These are phyloP conservation scores for Xylaria digitata DNA, from an alignment of 2,329 filamentous ascomycete species.

Conservation along the genomic window DNA sequence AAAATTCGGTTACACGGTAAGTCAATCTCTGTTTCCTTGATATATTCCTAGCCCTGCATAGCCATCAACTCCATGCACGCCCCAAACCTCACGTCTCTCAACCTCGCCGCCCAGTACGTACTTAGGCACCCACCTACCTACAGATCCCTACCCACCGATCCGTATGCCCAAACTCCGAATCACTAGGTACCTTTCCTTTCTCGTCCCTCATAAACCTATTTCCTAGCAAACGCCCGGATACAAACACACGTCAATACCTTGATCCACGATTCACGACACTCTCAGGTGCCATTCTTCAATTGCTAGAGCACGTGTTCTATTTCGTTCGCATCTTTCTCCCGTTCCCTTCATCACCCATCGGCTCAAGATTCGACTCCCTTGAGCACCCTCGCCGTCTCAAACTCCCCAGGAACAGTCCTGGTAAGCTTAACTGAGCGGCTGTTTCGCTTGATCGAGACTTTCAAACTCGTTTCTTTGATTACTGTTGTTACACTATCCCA, in stretches of 20 bases:
- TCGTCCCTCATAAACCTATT: too few species aligned
- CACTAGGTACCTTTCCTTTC: background rate
- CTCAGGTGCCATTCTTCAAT: background rate
- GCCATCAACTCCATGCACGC: background rate
- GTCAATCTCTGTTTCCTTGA: conserved; percentile 1
- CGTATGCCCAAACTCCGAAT: background rate
- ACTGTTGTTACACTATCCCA: background rate
- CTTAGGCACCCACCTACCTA: background rate
- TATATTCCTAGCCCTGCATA: background rate
- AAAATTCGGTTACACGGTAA: background rate
- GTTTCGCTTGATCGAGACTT: background rate
- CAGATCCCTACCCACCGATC: background rate
- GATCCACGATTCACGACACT: background rate
- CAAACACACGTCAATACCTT: background rate
- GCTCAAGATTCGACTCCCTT: background rate
- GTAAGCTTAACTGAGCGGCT: background rate
- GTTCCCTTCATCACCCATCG: background rate
- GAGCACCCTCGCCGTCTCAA: background rate
- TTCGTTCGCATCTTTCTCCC: background rate
- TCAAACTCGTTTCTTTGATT: background rate
- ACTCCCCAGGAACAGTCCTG: background rate
- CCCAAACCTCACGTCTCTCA: background rate
- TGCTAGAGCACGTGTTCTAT: background rate
- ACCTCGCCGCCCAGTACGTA: too few species aligned
- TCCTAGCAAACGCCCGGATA: background rate